A percentile compares a stretch with the other conserved stretches of the same genome.
Evolutionary conservation across 1,284 basidiomycete species (phyloP).

Genomic region (Mycena citricolor): DNA sequence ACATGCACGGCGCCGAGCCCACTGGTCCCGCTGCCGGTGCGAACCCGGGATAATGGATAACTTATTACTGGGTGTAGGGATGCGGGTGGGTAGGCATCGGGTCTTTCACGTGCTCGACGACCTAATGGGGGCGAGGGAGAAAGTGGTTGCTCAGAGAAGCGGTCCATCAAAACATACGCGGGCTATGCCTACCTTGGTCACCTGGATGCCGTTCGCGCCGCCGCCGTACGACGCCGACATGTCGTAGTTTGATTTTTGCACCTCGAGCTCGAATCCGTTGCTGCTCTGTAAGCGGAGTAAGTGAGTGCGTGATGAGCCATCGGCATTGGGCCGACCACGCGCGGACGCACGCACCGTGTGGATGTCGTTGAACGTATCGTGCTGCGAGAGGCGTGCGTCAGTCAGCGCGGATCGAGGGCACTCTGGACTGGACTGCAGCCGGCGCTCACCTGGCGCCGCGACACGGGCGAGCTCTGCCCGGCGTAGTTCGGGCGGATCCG

Average conservation of each 20-base stretch:
- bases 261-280: slow-evolving; percentile 34
- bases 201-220: slow-evolving; percentile 34
- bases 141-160: not conserved
- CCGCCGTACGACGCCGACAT: slow-evolving; percentile 32
- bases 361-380: slow-evolving; percentile 11
- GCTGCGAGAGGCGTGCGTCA: slow-evolving; percentile 5
- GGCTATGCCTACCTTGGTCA: slow-evolving; percentile 33
- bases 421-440: too few species aligned
- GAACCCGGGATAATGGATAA: too few species aligned
- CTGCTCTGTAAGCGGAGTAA: slow-evolving; percentile 20
- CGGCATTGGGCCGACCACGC: not conserved
- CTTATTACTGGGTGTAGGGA: slow-evolving; percentile 19
- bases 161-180: not conserved
- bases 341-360: slow-evolving; percentile 1
- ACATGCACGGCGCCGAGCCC: too few species aligned
- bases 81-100: slow-evolving; percentile 18
- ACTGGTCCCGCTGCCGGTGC: too few species aligned
- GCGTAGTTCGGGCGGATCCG: slow-evolving; percentile 16
- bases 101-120: slow-evolving; percentile 21
- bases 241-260: slow-evolving; percentile 23
- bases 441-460: too few species aligned
- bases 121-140: too few species aligned
- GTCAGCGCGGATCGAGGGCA: too few species aligned
- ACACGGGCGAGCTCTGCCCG: too few species aligned
- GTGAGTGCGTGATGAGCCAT: not conserved